Base-by-base conservation (phyloP, 345 rosid genomes). In the Murraya koenigii region DNA sequence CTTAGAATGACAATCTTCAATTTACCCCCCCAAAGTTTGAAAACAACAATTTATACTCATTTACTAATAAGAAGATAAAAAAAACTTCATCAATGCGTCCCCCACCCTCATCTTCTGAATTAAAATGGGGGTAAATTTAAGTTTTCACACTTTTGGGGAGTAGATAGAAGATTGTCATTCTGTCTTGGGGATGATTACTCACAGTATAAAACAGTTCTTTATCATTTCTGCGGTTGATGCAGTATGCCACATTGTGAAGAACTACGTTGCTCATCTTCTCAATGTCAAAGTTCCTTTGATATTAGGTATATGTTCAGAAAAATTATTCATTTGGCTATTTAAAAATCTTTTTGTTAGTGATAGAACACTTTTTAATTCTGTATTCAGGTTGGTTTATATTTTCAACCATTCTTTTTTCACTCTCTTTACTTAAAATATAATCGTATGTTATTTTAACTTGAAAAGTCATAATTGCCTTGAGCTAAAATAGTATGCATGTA, bases 201-300 rank as follows among this genome's bases (percentile, higher is more conserved):
- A 13, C 17, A 44, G 17, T 52, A 52, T 19, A 15, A 52, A 52
- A 73, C 38, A 26, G 58, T 66, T 49, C 75, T 32, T 41, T 66
- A 14, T 22, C 26, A 30, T 39, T 30, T 35, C 41, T 75, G 66
- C 38, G 62, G 55, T 76, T 83, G 19, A 66, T 85, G 87, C 90
- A 95, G 98, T 87, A 23, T 83, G 87, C 71, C 97, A 93, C 88
- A 88, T 95, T 78, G 97, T 87, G 85, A 95, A 95, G 95, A 93
- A 95, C 84, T 95, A 88, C 87, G 83, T 93, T 70, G 94, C 98
- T 66, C 89, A 85, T 77, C 83, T 86, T 77, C 83, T 95, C 52
- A 87, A 88, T 74, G 82, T 69, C 60, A 93, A 93, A 86, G 89
- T 95, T 83, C 97, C 98, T 59, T 79, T 95, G 86, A 90, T 95